phyloP scores from a whole-genome alignment of 495 filamentous ascomycete genomes.

The Lepidopterella palustris region DNA sequence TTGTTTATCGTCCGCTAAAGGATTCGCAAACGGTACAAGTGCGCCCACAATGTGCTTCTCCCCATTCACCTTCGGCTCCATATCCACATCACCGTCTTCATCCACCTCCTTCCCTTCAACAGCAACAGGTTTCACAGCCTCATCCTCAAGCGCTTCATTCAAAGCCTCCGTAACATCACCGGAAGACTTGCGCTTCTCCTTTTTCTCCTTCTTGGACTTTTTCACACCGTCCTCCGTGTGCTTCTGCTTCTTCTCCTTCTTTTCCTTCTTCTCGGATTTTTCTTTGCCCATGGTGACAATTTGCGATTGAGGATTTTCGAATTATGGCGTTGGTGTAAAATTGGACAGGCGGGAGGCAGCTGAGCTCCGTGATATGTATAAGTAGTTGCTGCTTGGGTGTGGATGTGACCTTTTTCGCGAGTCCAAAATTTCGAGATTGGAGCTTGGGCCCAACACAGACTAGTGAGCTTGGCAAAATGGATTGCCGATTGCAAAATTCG shows the following conservation, averaged over 20 bases:
- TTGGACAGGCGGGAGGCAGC: no score
- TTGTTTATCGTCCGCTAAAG: conserved; percentile 82
- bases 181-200: conserved; percentile 17
- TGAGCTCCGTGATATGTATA: no score
- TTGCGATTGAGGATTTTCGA: neutral
- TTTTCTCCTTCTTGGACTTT: conserved; percentile 45
- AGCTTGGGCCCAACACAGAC: neutral
- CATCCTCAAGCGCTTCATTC: conserved; percentile 16
- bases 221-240: conserved; percentile 64
- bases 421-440: conserved; percentile 1
- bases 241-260: conserved; percentile 70
- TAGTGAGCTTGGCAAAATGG: neutral
- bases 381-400: no score
- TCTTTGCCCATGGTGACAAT: conserved; percentile 35
- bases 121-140: neutral
- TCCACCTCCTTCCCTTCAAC: conserved; percentile 6
- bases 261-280: conserved; percentile 32
- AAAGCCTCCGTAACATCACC: conserved; percentile 14
- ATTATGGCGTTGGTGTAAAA: no score
- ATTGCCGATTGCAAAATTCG: neutral
- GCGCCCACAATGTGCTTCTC: conserved; percentile 49
- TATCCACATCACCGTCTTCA: conserved; percentile 30
- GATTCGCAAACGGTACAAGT: conserved; percentile 87
- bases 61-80: conserved; percentile 22
- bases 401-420: neutral